phyloP scores from a whole-genome alignment of 805 yeast species.

The Nadsonia fulvescens region DNA sequence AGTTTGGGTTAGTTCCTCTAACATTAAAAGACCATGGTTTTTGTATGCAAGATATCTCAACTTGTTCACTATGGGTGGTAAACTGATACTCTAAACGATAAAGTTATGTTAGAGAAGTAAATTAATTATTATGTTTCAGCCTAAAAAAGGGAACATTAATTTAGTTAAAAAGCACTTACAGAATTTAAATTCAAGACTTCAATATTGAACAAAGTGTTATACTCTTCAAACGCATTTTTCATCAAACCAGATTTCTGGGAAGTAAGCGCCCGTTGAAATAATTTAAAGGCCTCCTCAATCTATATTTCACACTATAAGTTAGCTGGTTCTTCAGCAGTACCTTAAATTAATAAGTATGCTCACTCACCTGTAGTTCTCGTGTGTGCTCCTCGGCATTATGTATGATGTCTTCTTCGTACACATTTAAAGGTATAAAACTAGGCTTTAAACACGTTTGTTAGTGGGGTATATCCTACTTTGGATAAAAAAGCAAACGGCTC shows the following conservation, averaged over 20 bases:
- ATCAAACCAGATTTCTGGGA: constrained; percentile 35
- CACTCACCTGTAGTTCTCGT: constrained; percentile 55
- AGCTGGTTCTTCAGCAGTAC: not conserved
- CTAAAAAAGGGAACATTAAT: too few species aligned
- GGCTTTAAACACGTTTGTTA: constrained; percentile 24
- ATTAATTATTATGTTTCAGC: too few species aligned
- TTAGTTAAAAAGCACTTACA: too few species aligned
- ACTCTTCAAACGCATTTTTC: constrained; percentile 32
- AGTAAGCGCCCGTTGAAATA: constrained; percentile 53
- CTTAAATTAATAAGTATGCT: not conserved
- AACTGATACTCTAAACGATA: constrained; percentile 6
- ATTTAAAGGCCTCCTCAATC: constrained; percentile 64
- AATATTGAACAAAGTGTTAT: constrained; percentile 45
- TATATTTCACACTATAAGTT: too few species aligned
- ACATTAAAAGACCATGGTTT: constrained; percentile 60
- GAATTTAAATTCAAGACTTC: constrained; percentile 34
- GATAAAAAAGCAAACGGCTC: constrained; percentile 3
- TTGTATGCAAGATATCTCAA: constrained; percentile 63
- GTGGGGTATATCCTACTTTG: not conserved
- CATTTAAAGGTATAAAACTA: constrained; percentile 62
- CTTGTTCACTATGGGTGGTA: constrained; percentile 54
- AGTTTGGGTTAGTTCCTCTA: constrained; percentile 22
- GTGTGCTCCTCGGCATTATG: constrained; percentile 78
- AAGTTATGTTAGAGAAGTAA: too few species aligned
- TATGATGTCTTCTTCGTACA: constrained; percentile 48